These are phyloP conservation scores for Podosphaera xanthii DNA, from an alignment of 2,329 filamentous ascomycete species.

Conservation along the genomic window DNA sequence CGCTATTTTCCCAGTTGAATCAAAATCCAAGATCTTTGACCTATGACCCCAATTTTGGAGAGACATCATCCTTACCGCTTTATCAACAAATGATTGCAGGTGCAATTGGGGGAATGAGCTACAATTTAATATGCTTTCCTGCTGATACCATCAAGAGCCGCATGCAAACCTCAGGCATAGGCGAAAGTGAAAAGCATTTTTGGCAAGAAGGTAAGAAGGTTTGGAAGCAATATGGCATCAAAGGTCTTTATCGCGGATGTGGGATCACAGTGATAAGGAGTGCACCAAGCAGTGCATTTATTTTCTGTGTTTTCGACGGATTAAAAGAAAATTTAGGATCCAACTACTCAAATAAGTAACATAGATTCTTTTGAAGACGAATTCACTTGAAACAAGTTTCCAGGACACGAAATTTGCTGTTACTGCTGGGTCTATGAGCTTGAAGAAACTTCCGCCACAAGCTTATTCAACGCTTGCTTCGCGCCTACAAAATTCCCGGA, in stretches of 20 bases:
- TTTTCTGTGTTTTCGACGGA: conserved; percentile 86
- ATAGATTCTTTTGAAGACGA: neutral
- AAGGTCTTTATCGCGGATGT: conserved; percentile 77
- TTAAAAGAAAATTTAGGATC: conserved; percentile 40
- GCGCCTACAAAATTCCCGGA: no score
- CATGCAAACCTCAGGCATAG: conserved; percentile 54
- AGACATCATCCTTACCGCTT: conserved; percentile 39
- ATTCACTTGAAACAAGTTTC: no score
- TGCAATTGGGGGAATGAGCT: conserved; percentile 71
- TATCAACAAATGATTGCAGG: conserved; percentile 78
- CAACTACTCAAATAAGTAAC: neutral
- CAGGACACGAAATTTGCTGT: no score
- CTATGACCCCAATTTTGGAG: conserved; percentile 2
- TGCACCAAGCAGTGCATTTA: conserved; percentile 90
- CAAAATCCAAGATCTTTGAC: conserved; percentile 11
- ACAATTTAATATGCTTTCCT: conserved; percentile 94
- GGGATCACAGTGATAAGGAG: conserved; percentile 77
- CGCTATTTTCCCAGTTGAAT: conserved; percentile 21
- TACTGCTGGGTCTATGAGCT: no score
- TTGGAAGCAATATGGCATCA: conserved; percentile 65
- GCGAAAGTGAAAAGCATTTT: conserved; percentile 38
- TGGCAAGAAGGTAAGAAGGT: conserved; percentile 45
- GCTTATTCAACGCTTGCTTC: no score
- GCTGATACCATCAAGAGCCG: conserved; percentile 94
- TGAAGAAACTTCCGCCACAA: no score